phyloP scores from a whole-genome alignment of 257 asterid genomes.

The Solanum appendiculatum region DNA sequence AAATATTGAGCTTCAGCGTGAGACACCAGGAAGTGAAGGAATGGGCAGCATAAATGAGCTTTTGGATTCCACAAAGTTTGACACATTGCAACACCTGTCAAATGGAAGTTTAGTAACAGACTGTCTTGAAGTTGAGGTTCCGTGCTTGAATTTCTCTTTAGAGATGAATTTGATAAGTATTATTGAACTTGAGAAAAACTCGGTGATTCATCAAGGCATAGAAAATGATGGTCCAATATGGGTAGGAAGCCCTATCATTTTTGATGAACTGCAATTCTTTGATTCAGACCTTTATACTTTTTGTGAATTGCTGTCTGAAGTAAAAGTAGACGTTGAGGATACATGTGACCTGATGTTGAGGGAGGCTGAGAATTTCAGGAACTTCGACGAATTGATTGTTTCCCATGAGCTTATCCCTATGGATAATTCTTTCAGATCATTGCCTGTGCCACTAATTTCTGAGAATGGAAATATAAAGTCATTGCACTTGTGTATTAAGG shows the following conservation, averaged over 20 bases:
- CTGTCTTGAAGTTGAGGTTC: constrained; percentile 22
- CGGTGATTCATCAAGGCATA: constrained; percentile 16
- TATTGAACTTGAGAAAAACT: constrained; percentile 30
- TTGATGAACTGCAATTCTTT: constrained; percentile 50
- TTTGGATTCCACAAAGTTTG: constrained; percentile 42
- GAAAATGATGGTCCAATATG: constrained; percentile 18
- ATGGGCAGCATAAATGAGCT: constrained; percentile 29
- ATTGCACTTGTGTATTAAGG: constrained; percentile 33
- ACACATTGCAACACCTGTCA: constrained; percentile 38
- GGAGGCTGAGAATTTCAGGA: constrained; percentile 54
- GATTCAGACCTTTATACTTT: constrained; percentile 36
- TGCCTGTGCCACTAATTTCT: constrained; percentile 70
- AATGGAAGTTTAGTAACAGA: constrained; percentile 20
- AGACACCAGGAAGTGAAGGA: constrained; percentile 32
- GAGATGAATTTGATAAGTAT: constrained; percentile 32
- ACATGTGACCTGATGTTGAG: constrained; percentile 49
- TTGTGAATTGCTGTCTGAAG: constrained; percentile 31
- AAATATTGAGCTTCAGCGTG: constrained; percentile 32
- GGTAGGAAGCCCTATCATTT: constrained; percentile 20
- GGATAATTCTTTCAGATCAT: constrained; percentile 67
- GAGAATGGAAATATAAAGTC: constrained; percentile 31
- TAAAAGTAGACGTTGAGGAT: constrained; percentile 40
- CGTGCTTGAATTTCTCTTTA: constrained; percentile 13
- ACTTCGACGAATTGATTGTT: constrained; percentile 56
- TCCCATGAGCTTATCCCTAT: constrained; percentile 67